Evolutionary conservation across 192 early-diverging fungal species (phyloP).

Genomic region (Backusella parvicylindrica): DNA sequence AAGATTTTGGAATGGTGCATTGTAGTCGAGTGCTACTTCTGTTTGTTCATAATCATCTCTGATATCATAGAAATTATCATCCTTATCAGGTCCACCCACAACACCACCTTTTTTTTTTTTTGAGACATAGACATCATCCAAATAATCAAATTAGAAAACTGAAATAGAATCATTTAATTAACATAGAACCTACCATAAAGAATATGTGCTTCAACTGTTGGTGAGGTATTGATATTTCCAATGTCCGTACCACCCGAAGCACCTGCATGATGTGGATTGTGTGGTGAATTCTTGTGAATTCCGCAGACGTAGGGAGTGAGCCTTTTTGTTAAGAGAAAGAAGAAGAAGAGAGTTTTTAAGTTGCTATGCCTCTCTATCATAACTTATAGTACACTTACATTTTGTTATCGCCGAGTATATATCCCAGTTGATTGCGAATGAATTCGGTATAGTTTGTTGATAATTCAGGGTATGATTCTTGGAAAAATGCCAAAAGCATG

Average conservation of each 20-base stretch:
- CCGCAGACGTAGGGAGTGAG: constrained; percentile 55
- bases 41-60: constrained; percentile 46
- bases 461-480: not conserved
- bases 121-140: not conserved
- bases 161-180: not conserved
- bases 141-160: not conserved
- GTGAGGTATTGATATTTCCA: constrained; percentile 32
- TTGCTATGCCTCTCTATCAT: not conserved
- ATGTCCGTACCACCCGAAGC: constrained; percentile 49
- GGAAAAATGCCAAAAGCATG: constrained; percentile 18
- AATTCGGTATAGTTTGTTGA: not conserved
- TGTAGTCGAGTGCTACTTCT: constrained; percentile 57
- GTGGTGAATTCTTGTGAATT: constrained; percentile 53
- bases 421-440: not conserved
- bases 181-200: constrained; percentile 32
- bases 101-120: constrained; percentile 41
- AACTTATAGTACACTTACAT: not conserved
- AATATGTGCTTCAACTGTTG: constrained; percentile 30
- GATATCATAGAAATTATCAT: constrained; percentile 47
- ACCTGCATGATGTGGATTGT: constrained; percentile 54
- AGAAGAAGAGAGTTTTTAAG: not conserved
- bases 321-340: constrained; percentile 19
- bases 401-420: not conserved
- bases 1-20: constrained; percentile 50
- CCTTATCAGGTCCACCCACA: constrained; percentile 56